These are phyloP conservation scores for Nemania sp. DNA, from an alignment of 2,329 filamentous ascomycete species.

Conservation along the genomic window DNA sequence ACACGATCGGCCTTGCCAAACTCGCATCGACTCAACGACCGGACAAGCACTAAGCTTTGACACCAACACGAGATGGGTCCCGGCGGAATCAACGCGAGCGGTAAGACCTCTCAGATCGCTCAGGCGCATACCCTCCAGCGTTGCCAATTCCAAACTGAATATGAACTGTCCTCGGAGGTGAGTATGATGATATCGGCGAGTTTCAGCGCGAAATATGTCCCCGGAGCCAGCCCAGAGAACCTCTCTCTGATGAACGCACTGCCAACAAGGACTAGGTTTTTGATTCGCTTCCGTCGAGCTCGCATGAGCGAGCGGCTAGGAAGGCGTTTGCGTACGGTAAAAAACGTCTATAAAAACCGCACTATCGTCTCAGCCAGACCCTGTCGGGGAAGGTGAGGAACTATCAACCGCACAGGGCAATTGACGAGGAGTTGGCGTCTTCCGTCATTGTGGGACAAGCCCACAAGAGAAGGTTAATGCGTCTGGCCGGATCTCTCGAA, in stretches of 20 bases:
- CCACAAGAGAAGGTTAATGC: constrained; percentile 57
- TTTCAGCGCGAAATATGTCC: constrained; percentile 24
- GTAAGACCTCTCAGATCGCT: constrained; percentile 28
- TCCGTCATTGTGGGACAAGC: constrained; percentile 46
- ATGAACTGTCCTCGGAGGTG: constrained; percentile 31
- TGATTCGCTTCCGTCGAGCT: constrained; percentile 72
- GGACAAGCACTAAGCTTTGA: constrained; percentile 95
- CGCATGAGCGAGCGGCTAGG: constrained; percentile 47
- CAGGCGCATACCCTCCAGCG: constrained; percentile 24
- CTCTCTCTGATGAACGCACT: constrained; percentile 82
- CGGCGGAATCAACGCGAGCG: constrained; percentile 41
- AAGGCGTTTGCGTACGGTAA: constrained; percentile 77
- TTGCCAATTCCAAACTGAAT: constrained; percentile 18
- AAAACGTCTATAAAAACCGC: constrained; percentile 98
- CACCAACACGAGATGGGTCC: constrained; percentile 92
- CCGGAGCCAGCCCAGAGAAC: constrained; percentile 36
- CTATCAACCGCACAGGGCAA: constrained; percentile 35
- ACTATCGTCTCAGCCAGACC: constrained; percentile 55
- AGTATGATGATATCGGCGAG: constrained; percentile 39
- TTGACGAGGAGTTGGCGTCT: constrained; percentile 52
- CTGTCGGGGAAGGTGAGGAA: constrained; percentile 51
- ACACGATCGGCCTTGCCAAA: constrained; percentile 11
- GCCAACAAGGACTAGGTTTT: constrained; percentile 93
- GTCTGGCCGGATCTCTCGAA: constrained; percentile 57
- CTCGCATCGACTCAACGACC: constrained; percentile 44